Base-by-base conservation (phyloP, 2,329 filamentous ascomycete species). In the Fusarium sp. region DNA sequence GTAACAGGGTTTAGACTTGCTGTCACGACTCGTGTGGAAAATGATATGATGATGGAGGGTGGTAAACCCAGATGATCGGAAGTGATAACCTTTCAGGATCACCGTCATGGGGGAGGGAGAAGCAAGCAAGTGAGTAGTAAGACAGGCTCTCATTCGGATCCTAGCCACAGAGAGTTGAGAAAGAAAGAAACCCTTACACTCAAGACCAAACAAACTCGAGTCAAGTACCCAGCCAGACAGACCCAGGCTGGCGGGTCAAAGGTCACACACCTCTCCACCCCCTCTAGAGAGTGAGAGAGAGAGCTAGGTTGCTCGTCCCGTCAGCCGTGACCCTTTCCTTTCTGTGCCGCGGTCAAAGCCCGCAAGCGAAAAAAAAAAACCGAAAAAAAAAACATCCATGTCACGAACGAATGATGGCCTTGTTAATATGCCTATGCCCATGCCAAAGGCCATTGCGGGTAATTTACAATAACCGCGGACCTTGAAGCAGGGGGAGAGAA, bases 181-280 rank as follows among this genome's bases (percentile, higher is more conserved):
- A 42, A 29, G 9, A 55, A 18, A 9, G 20, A 20, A 42, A 10
- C 23, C 13, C n/a, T 25, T 27, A 49, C n/a, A 40, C 42, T 46
- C 40, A 29, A 34, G 23, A 20, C 13, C 23, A 38, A 36, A 36
- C 42, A 25, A 10, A 10, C 36, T 63, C 27, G 31, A 54, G 62
- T 20, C 31, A 54, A 58, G 23, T 42, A 58, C 49, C 23, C 33
- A 36, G 18, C 13, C 33, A 34, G 62, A 42, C 36, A 34, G 59
- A 62, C 54, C 65, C 57, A 60, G 62, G 44, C 57, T 60, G 57
- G 62, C 59, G 58, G 67, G 64, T 59, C 55, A 54, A 14, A 27
- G 67, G 64, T 57, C 55, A 54, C 18, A 16, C 29, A 53, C 16
- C 49, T 53, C 49, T 31, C 53, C 27, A 16, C 11, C 29, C 38